Conservation (phyloP, 768 basidiomycete genomes). For the Termitomyces sp. region DNA sequence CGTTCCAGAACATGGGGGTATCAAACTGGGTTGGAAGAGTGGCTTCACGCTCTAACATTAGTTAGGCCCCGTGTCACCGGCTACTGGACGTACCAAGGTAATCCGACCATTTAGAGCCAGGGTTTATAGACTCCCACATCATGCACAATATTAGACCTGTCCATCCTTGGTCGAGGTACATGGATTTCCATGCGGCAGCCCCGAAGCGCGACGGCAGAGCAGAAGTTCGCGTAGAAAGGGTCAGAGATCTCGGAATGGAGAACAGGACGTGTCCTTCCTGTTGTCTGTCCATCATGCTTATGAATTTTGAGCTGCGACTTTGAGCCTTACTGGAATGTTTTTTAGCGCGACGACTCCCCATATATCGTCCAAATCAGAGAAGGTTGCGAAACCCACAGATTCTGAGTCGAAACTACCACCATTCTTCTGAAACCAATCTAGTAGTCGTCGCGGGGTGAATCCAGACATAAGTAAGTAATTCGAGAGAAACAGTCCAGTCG, state of each 20-base stretch:
- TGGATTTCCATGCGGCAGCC: conserved; percentile 56
- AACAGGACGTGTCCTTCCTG: conserved; percentile 80
- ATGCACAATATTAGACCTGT: conserved; percentile 84
- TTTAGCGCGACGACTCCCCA: conserved; percentile 71
- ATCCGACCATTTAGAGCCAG: conserved; percentile 60
- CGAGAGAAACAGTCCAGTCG: not conserved
- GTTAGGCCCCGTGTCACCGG: not conserved
- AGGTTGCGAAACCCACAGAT: conserved; percentile 40
- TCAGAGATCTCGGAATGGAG: conserved; percentile 71
- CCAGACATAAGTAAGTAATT: too few relatives aligned
- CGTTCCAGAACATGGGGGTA: conserved; percentile 94
- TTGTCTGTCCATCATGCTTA: conserved; percentile 1
- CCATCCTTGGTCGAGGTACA: conserved; percentile 73
- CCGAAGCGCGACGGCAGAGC: conserved; percentile 59
- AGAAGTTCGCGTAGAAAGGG: conserved; percentile 79
- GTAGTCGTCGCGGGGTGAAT: conserved; percentile 3
- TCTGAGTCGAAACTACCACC: conserved; percentile 47
- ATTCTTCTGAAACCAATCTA: conserved; percentile 54
- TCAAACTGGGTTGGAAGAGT: conserved; percentile 71
- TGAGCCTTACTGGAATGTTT: conserved; percentile 60
- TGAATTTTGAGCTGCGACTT: not conserved
- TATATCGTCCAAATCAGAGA: conserved; percentile 54
- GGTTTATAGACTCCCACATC: conserved; percentile 86
- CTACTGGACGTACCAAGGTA: conserved; percentile 58
- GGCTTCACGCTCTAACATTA: conserved; percentile 30